Percentiles rank a stretch among this genome's conserved stretches.
Conservation (phyloP, 2,329 filamentous ascomycete species). For the Pseudopyrenochaeta lycopersici region DNA sequence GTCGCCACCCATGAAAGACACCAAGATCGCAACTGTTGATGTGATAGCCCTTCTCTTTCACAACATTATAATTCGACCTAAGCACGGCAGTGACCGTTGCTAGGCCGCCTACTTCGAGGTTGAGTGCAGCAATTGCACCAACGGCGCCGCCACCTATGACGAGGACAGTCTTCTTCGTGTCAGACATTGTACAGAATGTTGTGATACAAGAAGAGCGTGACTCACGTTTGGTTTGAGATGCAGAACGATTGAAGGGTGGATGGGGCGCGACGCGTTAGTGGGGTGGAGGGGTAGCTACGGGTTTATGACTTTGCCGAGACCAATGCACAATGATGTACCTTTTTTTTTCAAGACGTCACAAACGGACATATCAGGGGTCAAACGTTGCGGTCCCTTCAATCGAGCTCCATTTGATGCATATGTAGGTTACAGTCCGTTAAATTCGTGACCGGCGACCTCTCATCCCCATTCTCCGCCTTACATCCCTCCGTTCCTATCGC, state of each 20-base stretch:
- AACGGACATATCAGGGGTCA: neutral
- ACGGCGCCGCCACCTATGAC: constrained; percentile 66
- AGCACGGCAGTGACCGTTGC: constrained; percentile 65
- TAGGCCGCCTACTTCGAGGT: constrained; percentile 60
- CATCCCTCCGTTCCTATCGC: constrained; percentile 35
- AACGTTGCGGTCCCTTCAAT: constrained; percentile 43
- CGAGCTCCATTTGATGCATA: constrained; percentile 52
- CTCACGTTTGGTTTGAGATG: neutral
- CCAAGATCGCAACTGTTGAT: constrained; percentile 68
- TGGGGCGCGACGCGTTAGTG: constrained; percentile 27
- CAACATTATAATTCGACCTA: constrained; percentile 64
- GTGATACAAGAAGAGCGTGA: constrained; percentile 1
- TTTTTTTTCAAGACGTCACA: constrained; percentile 1
- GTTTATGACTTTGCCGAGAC: constrained; percentile 14
- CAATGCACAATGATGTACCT: neutral
- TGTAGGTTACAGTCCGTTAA: constrained; percentile 50
- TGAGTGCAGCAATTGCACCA: constrained; percentile 65
- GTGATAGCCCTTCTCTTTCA: constrained; percentile 59
- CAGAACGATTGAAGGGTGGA: constrained; percentile 6
- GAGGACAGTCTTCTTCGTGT: constrained; percentile 53
- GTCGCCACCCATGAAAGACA: constrained; percentile 58
- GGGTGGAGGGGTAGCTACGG: constrained; percentile 33
- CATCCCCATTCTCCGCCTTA: constrained; percentile 41
- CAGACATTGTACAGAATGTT: constrained; percentile 30
- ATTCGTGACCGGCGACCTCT: constrained; percentile 45